Evolutionary conservation across 163 green algal genomes (phyloP), one percentile per base, ranked within the genome.

Genomic region (Chlamydomonas reinhardtii): DNA sequence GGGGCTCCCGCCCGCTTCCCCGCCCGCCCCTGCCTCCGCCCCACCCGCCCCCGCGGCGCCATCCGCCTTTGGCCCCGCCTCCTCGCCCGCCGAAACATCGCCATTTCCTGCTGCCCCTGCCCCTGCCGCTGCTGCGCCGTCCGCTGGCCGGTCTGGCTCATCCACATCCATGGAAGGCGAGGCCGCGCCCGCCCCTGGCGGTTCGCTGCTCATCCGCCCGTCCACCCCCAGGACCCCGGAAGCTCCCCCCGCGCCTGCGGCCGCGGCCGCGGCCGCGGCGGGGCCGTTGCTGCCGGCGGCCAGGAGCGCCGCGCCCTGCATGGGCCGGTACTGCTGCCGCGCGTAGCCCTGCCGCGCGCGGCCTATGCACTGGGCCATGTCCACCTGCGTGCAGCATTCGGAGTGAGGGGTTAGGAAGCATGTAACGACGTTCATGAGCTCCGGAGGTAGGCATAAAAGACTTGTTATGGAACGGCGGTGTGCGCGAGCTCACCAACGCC

Each of bases 291-390:
- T 29, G 52, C 48, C 48, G 48, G 48, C 48, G 12, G 48, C 48
- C 48, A 56, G 11, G 12, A 56, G 48, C 48, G 48, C 48, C 48
- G 48, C 48, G 48, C 48, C 48, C 48, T 56, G 31, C 66, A n/a
- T 15, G 29, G 29, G 32, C 52, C 79, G 32, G 48, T 71, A 72
- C 32, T 77, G 79, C 6, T 29, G n/a, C 17, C 77, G 77, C 20
- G 77, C 48, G 31, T 56, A 71, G 68, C 79, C 79, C 79, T 73
- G 68, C 4, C 79, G 79, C n/a, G 79, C 79, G 22, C 68, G 31
- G 4, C 32, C 32, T 1, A 85, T 85, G 70, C 79, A 85, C 68
- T 71, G 68, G 22, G 48, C 12, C 34, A 85, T 43, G 69, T 77
- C 54, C 52, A 85, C 68, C 79, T 85, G 48, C 4, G n/a, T 72